These are phyloP conservation scores for Yamadazyma trypodendri DNA, from an alignment of 1,139 yeast species.

Conservation along the genomic window DNA sequence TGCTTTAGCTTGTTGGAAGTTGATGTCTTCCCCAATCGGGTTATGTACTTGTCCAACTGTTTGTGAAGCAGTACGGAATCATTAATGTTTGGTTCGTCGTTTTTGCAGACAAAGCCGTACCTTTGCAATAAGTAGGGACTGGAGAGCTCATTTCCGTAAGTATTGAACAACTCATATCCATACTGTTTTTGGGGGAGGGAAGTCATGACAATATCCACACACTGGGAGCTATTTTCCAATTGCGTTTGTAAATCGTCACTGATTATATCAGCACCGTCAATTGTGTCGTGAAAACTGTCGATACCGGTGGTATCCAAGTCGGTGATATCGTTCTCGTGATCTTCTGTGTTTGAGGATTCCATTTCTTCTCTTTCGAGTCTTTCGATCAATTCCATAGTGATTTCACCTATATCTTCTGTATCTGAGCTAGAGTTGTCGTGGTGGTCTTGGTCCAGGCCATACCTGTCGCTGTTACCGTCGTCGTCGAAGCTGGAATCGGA, in stretches of 20 bases:
- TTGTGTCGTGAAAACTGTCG: conserved; percentile 25
- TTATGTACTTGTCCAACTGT: conserved; percentile 47
- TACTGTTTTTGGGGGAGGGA: conserved; percentile 40
- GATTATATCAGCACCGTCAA: conserved; percentile 14
- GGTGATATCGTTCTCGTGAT: conserved; percentile 21
- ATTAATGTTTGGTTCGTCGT: conserved; percentile 45
- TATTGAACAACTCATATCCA: conserved; percentile 62
- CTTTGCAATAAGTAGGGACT: conserved; percentile 67
- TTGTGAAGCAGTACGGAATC: conserved; percentile 59
- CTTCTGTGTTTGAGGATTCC: conserved; percentile 8
- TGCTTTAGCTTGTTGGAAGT: conserved; percentile 28
- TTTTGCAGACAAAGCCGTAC: conserved; percentile 61
- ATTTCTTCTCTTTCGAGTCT: conserved; percentile 26
- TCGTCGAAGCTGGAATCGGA: conserved; percentile 19
- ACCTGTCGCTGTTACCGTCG: not conserved
- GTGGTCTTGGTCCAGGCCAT: too few relatives aligned
- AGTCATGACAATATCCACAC: conserved; percentile 58
- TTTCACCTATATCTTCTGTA: conserved; percentile 24
- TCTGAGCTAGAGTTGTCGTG: conserved; percentile 12
- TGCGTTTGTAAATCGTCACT: conserved; percentile 16
- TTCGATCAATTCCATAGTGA: conserved; percentile 38
- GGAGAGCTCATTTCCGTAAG: conserved; percentile 68
- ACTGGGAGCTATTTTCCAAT: conserved; percentile 35
- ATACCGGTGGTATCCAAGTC: conserved; percentile 24
- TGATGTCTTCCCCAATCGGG: conserved; percentile 23